A percentile compares a stretch with the other conserved stretches of the same genome.
Conservation (phyloP, 768 basidiomycete species). For the Aureoboletus auriporus region DNA sequence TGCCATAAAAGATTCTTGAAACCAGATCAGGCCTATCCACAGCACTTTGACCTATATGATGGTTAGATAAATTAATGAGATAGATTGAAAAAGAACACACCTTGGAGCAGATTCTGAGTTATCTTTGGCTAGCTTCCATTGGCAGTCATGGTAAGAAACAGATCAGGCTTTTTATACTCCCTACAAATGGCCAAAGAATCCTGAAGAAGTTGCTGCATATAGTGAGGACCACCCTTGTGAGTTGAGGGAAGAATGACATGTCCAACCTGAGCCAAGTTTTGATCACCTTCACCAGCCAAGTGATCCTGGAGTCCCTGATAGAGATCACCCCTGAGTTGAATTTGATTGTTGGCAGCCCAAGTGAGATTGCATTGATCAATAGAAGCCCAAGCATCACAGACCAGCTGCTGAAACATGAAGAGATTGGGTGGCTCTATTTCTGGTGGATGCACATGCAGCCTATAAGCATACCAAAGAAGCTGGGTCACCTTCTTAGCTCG, state of each 20-base stretch:
- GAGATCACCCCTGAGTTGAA: slow-evolving; percentile 29
- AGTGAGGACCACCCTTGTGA: slow-evolving; percentile 33
- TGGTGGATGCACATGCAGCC: slow-evolving; percentile 21
- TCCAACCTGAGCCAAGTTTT: slow-evolving; percentile 31
- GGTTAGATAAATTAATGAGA: not conserved
- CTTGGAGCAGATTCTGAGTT: slow-evolving; percentile 31
- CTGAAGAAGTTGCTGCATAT: slow-evolving; percentile 42
- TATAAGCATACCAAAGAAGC: slow-evolving; percentile 29
- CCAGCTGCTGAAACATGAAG: slow-evolving; percentile 43
- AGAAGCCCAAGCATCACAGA: slow-evolving; percentile 44
- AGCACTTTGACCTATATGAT: not conserved
- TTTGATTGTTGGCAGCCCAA: slow-evolving; percentile 34
- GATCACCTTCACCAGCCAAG: slow-evolving; percentile 16
- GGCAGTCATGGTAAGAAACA: too few species aligned
- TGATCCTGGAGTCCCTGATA: slow-evolving; percentile 24
- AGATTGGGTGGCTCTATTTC: slow-evolving; percentile 21
- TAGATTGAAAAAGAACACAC: slow-evolving; percentile 1
- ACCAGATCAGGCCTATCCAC: not conserved
- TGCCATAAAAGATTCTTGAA: slow-evolving; percentile 8
- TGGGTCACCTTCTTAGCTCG: slow-evolving; percentile 26
- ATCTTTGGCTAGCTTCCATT: slow-evolving; percentile 52
- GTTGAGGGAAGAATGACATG: slow-evolving; percentile 37
- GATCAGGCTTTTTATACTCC: slow-evolving; percentile 34
- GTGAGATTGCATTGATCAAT: slow-evolving; percentile 37
- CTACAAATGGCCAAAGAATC: slow-evolving; percentile 44